A percentile compares a stretch with the other conserved stretches of the same genome.
Conservation (phyloP, 2,329 filamentous ascomycete species). For the Cladobotryum mycophilum region DNA sequence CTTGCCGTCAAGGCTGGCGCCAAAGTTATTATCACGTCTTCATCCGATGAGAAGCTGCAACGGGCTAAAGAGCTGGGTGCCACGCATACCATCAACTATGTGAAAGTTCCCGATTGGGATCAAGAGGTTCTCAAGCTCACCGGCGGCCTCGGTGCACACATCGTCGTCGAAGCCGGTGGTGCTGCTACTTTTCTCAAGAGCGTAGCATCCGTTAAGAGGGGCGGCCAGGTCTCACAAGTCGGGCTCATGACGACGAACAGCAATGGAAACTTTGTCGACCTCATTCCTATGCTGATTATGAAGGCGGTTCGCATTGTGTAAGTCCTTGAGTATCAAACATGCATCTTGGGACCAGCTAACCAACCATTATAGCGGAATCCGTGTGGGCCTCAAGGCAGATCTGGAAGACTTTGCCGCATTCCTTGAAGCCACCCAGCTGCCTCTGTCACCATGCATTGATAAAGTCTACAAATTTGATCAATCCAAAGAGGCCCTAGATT, state of each 20-base stretch:
- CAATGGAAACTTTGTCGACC: background rate
- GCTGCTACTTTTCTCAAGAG: conserved; percentile 1
- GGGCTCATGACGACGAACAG: conserved; percentile 3
- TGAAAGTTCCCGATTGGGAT: conserved; percentile 39
- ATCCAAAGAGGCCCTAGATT: conserved; percentile 1
- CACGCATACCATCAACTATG: conserved; percentile 42
- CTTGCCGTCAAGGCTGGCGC: conserved; percentile 46
- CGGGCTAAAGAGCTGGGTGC: conserved; percentile 25
- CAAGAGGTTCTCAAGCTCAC: conserved; percentile 38
- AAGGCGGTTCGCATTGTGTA: conserved; percentile 6
- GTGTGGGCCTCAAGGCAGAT: conserved; percentile 4
- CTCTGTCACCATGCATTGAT: conserved; percentile 4
- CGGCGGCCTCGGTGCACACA: conserved; percentile 38
- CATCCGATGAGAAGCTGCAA: conserved; percentile 42
- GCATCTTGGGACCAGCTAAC: background rate
- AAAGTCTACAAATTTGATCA: conserved; percentile 3
- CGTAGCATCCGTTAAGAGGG: background rate
- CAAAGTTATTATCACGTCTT: conserved; percentile 44
- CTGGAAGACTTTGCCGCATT: conserved; percentile 4
- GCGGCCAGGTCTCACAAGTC: conserved; percentile 8
- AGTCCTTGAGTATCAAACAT: background rate
- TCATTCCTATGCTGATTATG: conserved; percentile 3
- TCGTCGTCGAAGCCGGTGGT: conserved; percentile 31
- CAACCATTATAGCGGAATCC: background rate
- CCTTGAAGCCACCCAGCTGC: background rate